Base-by-base conservation (phyloP, 148 eudicot species). In the Heliamphora exappendiculata region DNA sequence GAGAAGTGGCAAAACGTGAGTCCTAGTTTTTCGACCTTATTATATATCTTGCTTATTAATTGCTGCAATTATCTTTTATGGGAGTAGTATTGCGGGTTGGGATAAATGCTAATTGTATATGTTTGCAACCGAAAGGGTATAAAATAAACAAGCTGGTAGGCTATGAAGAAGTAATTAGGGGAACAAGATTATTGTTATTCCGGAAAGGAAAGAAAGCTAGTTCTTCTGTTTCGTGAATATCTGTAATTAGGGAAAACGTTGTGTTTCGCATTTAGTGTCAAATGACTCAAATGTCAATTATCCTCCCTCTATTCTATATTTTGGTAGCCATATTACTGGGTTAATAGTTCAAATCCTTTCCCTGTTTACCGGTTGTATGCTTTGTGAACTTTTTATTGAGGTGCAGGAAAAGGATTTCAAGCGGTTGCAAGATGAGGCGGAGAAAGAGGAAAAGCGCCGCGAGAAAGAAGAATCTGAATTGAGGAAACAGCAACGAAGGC, bases 1-100 rank as follows among this genome's bases (percentile, higher is more conserved):
- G 97, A 95, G 75, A 95, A 89, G 82, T 76, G 85, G 89, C 92
- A 88, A 84, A 89, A 78, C 79, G 98, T 95, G 83, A 78, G 97
- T 86, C 74, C 29, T 66, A 47, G 26, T 31, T 47, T 80, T 26
- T 77, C 19, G 37, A 55, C 73, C 47, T 31, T 29, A 26, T 31
- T 29, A 26, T 20, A 67, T 17, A 22, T 57, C 50, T 28, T 79
- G 55, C 29, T 51, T 67, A 34, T 37, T 9, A 2, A 51, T 37
- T 28, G 33, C 63, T 78, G 24, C 65, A 36, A 26, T 24, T n/a
- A 16, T 11, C 55, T 24, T 42, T 50, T 13, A 1, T 69, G 13
- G 7, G 13, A 68, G 45, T 69, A 68, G 58, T 50, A 55, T 16
- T 7, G 24, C 64, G 47, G 62, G 33, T 71, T 22, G 22, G 75